Base-by-base conservation (phyloP, 2,329 filamentous ascomycete species). In the Furcasterigmium sp. region DNA sequence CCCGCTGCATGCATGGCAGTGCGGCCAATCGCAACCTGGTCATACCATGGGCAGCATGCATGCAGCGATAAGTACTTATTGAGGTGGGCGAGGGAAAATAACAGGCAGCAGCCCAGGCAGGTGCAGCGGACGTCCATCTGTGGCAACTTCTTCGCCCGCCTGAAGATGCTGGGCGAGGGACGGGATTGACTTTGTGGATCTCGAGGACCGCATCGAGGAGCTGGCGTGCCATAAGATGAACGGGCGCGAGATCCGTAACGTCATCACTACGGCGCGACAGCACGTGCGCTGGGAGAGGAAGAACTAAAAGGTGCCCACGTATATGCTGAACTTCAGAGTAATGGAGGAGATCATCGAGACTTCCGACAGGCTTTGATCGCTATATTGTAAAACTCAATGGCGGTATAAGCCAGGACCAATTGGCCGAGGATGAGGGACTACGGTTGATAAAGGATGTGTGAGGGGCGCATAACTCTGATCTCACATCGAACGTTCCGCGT, bases 171-270 rank as follows among this genome's bases (percentile, higher is more conserved):
- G 9, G 20, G 34, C 14, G 34, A 30, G 28, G 28, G n/a, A 30
- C 11, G 43, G 30, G 53, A 54, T 14, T 37, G 28, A 30, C 28
- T 13, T 30, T 5, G 5, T 30, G 11, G 28, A 30, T 13, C 28
- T 30, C 4, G 28, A 30, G 15, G 28, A 30, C 11, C 28, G 52
- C 8, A 23, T 58, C 0, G 44, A 47, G 1, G 58, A 67, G 32
- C 50, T 72, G 14, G 57, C 61, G 2, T 42, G 48, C 5, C 48
- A 61, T 18, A 50, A 60, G 17, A 53, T 70, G 47, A 70, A 70
- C 34, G 67, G 67, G 3, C 51, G 64, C 3, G 60, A 71, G 53
- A 69, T 71, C 17, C 60, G 67, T 25, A 70, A 70, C 41, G 47
- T 48, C 1, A 54, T 62, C 15, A 55, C 54, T 2, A 56, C 54